Conservation (phyloP, 257 asterid species). For the Solanum ossicruentum region DNA sequence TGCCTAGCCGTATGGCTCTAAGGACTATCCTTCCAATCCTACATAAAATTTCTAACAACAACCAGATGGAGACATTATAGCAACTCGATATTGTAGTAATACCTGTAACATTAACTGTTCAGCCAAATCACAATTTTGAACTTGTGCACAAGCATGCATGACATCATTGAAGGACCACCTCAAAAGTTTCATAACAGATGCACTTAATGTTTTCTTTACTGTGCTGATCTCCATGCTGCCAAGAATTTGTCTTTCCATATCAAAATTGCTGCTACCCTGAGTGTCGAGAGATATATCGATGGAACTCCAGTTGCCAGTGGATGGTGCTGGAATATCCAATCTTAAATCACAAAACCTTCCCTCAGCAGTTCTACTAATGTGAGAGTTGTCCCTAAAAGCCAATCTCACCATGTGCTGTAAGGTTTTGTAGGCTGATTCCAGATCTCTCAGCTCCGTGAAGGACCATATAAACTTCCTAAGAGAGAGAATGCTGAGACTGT, state of each 20-base stretch:
- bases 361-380: conserved; percentile 31
- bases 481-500: conserved; percentile 37
- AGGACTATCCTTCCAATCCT: not conserved
- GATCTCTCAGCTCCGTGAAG: conserved; percentile 57
- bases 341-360: conserved; percentile 29
- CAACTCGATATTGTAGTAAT: not conserved
- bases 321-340: conserved; percentile 66
- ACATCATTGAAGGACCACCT: conserved; percentile 60
- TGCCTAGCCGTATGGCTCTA: not conserved
- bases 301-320: conserved; percentile 10
- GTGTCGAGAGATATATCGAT: conserved; percentile 5
- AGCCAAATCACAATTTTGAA: conserved; percentile 37
- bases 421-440: conserved; percentile 57
- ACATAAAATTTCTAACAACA: not conserved
- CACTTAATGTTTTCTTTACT: conserved; percentile 20
- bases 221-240: conserved; percentile 14
- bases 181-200: conserved; percentile 33
- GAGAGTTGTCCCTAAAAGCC: conserved; percentile 22
- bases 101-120: conserved; percentile 74
- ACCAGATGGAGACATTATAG: not conserved
- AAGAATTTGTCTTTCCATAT: not conserved
- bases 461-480: conserved; percentile 64
- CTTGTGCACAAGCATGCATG: conserved; percentile 54
- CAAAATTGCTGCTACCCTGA: conserved; percentile 1
- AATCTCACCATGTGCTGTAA: conserved; percentile 58